Evolutionary conservation across 192 early-diverging fungal species (phyloP).

Genomic region (Entomortierella lignicola): DNA sequence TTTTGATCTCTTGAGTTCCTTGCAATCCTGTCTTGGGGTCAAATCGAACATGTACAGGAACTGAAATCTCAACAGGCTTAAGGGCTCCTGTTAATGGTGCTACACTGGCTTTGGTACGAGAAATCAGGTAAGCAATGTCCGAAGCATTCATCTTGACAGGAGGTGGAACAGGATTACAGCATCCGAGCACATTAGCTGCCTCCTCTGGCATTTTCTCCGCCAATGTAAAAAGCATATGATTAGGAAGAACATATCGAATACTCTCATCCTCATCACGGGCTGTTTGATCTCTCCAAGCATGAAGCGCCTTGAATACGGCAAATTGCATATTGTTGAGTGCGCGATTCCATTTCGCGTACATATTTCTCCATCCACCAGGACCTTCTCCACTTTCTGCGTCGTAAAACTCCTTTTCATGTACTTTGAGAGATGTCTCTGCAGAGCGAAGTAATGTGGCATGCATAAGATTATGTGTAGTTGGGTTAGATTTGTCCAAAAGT

Average conservation of each 20-base stretch:
- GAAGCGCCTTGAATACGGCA: slow-evolving; percentile 88
- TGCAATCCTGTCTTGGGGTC: slow-evolving; percentile 49
- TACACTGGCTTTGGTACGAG: slow-evolving; percentile 22
- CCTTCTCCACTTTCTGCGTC: slow-evolving; percentile 85
- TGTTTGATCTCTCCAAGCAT: slow-evolving; percentile 91
- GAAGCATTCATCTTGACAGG: slow-evolving; percentile 84
- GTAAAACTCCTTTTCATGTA: slow-evolving; percentile 87
- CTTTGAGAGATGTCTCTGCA: slow-evolving; percentile 70
- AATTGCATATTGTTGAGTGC: slow-evolving; percentile 68
- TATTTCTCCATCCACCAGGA: slow-evolving; percentile 78
- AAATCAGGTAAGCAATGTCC: slow-evolving; percentile 77
- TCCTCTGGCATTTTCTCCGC: slow-evolving; percentile 81
- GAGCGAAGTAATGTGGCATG: slow-evolving; percentile 74
- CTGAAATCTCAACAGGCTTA: slow-evolving; percentile 32
- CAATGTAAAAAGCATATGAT: slow-evolving; percentile 86
- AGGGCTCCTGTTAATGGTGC: slow-evolving; percentile 4
- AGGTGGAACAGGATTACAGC: slow-evolving; percentile 86
- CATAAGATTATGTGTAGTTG: slow-evolving; percentile 74
- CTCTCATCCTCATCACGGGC: slow-evolving; percentile 97
- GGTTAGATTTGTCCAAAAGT: slow-evolving; percentile 72
- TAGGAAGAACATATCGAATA: slow-evolving; percentile 87
- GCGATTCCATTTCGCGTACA: slow-evolving; percentile 72
- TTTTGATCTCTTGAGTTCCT: slow-evolving; percentile 13
- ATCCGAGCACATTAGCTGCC: slow-evolving; percentile 69
- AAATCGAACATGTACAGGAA: slow-evolving; percentile 42